Conservation (phyloP, 1,139 yeast genomes). For the Suhomyces yuchorum region DNA sequence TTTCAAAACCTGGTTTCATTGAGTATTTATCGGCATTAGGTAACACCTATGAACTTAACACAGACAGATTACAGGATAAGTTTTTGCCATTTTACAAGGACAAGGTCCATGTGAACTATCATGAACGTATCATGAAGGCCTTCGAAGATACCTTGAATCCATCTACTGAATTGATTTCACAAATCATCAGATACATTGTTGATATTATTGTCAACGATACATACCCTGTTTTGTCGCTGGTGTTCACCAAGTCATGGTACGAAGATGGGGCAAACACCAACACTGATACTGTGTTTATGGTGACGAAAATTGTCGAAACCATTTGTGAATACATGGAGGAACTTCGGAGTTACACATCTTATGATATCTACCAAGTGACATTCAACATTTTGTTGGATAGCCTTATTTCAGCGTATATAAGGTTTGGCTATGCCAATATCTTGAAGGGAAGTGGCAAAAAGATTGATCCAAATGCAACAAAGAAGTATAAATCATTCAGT, state of each 20-base stretch:
- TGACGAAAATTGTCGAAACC: conserved; percentile 66
- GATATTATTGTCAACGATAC: conserved; percentile 72
- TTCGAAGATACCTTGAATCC: conserved; percentile 72
- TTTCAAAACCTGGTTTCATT: conserved; percentile 73
- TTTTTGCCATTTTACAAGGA: conserved; percentile 65
- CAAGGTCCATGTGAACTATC: conserved; percentile 67
- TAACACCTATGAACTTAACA: conserved; percentile 80
- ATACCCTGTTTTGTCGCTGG: conserved; percentile 44
- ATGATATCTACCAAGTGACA: conserved; percentile 49
- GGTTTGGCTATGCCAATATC: conserved; percentile 48
- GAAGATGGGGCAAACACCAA: conserved; percentile 36
- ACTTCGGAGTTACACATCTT: conserved; percentile 51
- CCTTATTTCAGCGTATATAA: conserved; percentile 47
- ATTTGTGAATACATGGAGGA: conserved; percentile 75
- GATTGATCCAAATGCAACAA: conserved; percentile 59
- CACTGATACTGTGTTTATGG: conserved; percentile 43
- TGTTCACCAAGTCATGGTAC: conserved; percentile 50
- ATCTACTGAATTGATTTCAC: conserved; percentile 73
- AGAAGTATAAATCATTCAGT: conserved; percentile 42
- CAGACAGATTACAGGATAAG: conserved; percentile 78
- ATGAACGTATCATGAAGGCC: conserved; percentile 53
- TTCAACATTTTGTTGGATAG: conserved; percentile 45
- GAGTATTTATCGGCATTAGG: conserved; percentile 85
- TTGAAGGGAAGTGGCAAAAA: conserved; percentile 54
- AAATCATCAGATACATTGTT: conserved; percentile 63